These are phyloP conservation scores for Neurospora sp. DNA, from an alignment of 495 filamentous ascomycete genomes.

Conservation along the genomic window DNA sequence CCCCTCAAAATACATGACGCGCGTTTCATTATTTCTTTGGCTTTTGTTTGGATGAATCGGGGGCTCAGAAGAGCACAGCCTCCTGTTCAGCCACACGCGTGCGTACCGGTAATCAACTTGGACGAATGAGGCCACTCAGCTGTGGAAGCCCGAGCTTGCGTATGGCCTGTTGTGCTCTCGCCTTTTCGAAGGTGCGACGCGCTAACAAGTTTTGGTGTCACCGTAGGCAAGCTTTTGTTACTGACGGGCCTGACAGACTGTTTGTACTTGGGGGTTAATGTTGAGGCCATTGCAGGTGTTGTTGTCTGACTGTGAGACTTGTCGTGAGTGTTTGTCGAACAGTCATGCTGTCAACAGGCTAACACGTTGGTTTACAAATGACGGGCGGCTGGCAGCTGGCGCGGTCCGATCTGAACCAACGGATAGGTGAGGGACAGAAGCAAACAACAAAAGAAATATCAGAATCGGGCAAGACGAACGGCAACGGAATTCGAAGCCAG, in stretches of 20 bases:
- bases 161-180: neutral
- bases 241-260: neutral
- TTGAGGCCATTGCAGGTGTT: no score
- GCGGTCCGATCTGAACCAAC: neutral
- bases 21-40: neutral
- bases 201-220: neutral
- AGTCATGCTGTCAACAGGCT: no score
- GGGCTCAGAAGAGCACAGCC: neutral
- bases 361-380: no score
- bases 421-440: neutral
- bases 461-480: neutral
- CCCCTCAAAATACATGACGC: neutral
- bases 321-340: no score
- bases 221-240: neutral
- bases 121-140: neutral
- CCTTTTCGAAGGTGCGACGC: neutral
- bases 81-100: neutral
- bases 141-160: neutral
- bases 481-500: neutral
- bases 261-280: no score
- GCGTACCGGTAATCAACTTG: neutral
- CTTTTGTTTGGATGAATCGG: neutral
- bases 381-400: neutral
- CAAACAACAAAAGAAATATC: neutral
- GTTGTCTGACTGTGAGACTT: no score